Evolutionary conservation across 2,329 filamentous ascomycete species (phyloP).

Genomic region (Colletotrichum zoysiae): DNA sequence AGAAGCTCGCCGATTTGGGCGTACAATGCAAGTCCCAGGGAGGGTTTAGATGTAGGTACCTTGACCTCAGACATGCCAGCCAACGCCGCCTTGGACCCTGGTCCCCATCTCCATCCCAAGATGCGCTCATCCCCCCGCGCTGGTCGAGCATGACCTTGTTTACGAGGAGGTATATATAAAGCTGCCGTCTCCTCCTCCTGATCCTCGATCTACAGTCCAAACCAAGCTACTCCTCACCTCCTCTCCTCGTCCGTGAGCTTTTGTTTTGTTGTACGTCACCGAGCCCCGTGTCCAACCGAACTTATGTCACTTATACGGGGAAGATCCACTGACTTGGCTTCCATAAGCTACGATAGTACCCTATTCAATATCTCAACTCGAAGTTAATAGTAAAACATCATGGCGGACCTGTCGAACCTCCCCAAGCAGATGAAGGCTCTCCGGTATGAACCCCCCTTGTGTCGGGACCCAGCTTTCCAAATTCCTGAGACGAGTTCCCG

Average conservation of each 20-base stretch:
- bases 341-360: constrained; percentile 1
- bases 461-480: constrained; percentile 1
- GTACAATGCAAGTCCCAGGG: constrained; percentile 21
- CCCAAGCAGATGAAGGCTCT: constrained; percentile 73
- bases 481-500: background rate
- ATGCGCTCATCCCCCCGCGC: constrained; percentile 35
- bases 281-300: no score
- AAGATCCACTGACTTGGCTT: constrained; percentile 7
- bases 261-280: background rate
- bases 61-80: constrained; percentile 37
- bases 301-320: constrained; percentile 5
- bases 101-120: constrained; percentile 24
- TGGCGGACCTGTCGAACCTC: constrained; percentile 58
- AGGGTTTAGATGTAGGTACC: constrained; percentile 31
- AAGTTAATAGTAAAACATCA: constrained; percentile 43
- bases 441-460: constrained; percentile 56
- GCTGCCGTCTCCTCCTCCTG: constrained; percentile 3
- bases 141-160: constrained; percentile 12
- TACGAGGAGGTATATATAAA: constrained; percentile 32
- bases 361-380: background rate
- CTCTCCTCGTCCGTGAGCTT: constrained; percentile 1
- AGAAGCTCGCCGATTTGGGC: constrained; percentile 23
- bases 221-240: constrained; percentile 18
- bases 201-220: background rate
- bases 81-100: constrained; percentile 27